Evolutionary conservation across 306 rosid genomes (phyloP), one percentile per base, ranked within the genome.

Genomic region (Quillaja saponaria): DNA sequence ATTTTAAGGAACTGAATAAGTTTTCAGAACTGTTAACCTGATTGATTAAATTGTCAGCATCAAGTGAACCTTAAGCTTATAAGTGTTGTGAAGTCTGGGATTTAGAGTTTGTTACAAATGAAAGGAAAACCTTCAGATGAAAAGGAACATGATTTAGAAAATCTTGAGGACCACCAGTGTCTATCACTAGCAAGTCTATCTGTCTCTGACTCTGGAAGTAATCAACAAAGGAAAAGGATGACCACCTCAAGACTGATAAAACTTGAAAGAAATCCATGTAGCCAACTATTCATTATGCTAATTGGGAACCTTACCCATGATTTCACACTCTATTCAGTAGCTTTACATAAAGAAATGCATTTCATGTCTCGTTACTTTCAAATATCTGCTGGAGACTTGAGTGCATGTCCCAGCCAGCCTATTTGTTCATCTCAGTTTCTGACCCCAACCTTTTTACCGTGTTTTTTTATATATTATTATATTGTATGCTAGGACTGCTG

Each of bases 321-420:
- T 60, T 71, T 62, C 60, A 48, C 51, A 17, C 44, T 55, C 31
- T 58, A 25, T 70, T 60, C 25, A 34, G 79, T 75, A 76, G 64
- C 71, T 76, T 65, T 72, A 44, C 67, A 46, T 19, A 17, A 68
- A 48, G 54, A 45, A 64, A 63, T 58, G 49, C 14, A 15, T 53
- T 31, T 58, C 51, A 44, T 42, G 68, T 61, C 68, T 61, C 48
- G 80, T 66, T 66, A 48, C 75, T 79, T 58, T 70, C 82, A 61
- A 45, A 56, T 53, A 45, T 64, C 63, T 46, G 19, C 21, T 33
- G 35, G 45, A 54, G 48, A 34, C 55, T 60, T 46, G 49, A 39
- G 41, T 34, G 34, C 46, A 48, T 61, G 63, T 56, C 59, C 68
- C 14, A 42, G 25, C 66, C 51, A 20, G 35, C 38, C 40, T 46